A percentile compares a stretch with the other conserved stretches of the same genome.
Evolutionary conservation across 2,329 filamentous ascomycete genomes (phyloP).

Genomic region (Hypoxylon sp.): DNA sequence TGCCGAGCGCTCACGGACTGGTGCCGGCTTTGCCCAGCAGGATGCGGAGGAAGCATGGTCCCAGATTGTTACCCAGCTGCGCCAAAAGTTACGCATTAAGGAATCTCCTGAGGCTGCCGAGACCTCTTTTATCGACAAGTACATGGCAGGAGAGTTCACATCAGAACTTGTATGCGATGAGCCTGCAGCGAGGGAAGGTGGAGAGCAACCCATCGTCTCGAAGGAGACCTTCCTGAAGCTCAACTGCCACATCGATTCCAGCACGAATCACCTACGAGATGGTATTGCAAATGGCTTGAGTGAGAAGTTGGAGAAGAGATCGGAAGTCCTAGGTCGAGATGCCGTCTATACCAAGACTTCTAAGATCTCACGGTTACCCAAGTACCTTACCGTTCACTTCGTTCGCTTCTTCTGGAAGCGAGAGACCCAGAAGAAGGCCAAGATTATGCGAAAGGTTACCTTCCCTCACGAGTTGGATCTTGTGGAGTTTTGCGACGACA

Average conservation of each 20-base stretch:
- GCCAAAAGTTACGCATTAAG: constrained; percentile 80
- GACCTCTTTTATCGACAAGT: constrained; percentile 87
- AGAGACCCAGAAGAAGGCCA: constrained; percentile 96
- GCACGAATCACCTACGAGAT: constrained; percentile 91
- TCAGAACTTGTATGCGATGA: constrained; percentile 89
- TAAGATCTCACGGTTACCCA: constrained; percentile 90
- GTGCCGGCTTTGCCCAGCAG: constrained; percentile 93
- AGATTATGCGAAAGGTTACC: constrained; percentile 99
- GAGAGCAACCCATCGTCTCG: constrained; percentile 77
- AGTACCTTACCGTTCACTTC: constrained; percentile 97
- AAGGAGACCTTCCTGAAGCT: constrained; percentile 90
- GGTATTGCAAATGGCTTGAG: constrained; percentile 86
- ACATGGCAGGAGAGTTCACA: constrained; percentile 86
- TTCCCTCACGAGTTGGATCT: constrained; percentile 95
- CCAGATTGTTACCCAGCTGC: constrained; percentile 88
- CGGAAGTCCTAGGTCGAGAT: constrained; percentile 81
- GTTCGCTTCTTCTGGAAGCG: constrained; percentile 98
- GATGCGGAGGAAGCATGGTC: constrained; percentile 99
- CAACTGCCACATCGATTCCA: constrained; percentile 92
- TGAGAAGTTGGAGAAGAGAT: constrained; percentile 93
- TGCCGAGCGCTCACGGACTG: constrained; percentile 86
- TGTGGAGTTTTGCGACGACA: constrained; percentile 95
- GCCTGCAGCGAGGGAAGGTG: constrained; percentile 78
- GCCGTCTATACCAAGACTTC: constrained; percentile 91
- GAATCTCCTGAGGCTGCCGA: constrained; percentile 65